A percentile compares a stretch with the other conserved stretches of the same genome.
Evolutionary conservation across 176 grass and related monocot genomes (phyloP).

Genomic region (Hyparrhenia diplandra): DNA sequence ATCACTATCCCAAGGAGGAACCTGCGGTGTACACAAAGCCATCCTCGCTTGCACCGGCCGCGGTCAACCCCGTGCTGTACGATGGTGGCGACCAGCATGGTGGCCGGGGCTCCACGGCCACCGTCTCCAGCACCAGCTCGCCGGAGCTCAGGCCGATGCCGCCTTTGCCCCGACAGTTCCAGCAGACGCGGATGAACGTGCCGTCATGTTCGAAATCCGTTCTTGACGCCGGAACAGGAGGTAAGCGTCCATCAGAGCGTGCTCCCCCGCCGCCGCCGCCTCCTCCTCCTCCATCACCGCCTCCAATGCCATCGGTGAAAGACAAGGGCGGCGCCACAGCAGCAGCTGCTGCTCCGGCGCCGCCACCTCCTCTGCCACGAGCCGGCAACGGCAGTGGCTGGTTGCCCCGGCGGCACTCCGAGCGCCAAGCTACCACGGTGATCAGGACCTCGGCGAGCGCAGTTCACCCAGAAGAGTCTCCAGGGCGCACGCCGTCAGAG

Average conservation of each 20-base stretch:
- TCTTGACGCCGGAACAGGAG: conserved; percentile 29
- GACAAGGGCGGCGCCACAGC: background rate
- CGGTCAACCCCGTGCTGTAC: conserved; percentile 28
- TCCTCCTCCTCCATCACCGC: conserved; percentile 13
- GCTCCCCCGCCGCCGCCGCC: conserved; percentile 21
- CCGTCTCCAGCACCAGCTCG: conserved; percentile 49
- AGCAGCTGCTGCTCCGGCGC: conserved; percentile 12
- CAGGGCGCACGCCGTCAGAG: background rate
- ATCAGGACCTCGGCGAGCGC: conserved; percentile 43
- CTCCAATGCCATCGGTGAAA: conserved; percentile 31
- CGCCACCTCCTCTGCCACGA: conserved; percentile 31
- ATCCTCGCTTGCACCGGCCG: conserved; percentile 25
- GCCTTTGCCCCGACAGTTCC: conserved; percentile 57
- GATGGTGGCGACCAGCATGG: conserved; percentile 40
- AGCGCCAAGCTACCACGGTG: conserved; percentile 28
- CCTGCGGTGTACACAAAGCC: conserved; percentile 29
- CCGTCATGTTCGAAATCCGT: conserved; percentile 6
- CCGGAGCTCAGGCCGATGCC: conserved; percentile 91
- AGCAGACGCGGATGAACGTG: conserved; percentile 38
- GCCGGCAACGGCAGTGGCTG: conserved; percentile 53
- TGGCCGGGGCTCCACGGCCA: conserved; percentile 34
- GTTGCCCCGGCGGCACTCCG: conserved; percentile 33
- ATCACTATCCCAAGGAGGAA: conserved; percentile 13
- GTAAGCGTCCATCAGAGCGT: conserved; percentile 29
- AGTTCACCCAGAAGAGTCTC: conserved; percentile 28